phyloP scores from a whole-genome alignment of 768 basidiomycete genomes.

The Russula compacta region DNA sequence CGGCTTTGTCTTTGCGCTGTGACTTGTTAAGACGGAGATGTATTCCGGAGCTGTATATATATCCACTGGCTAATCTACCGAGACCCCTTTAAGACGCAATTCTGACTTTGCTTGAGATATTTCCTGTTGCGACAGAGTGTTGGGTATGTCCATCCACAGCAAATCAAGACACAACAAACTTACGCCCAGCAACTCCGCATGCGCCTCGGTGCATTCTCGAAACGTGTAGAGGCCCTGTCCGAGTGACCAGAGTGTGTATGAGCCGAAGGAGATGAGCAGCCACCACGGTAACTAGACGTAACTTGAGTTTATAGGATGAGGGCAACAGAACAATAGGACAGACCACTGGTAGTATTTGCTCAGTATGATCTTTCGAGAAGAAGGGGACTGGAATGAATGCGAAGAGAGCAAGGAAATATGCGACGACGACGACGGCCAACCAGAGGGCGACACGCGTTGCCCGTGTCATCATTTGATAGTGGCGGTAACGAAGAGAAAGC shows the following conservation, averaged over 20 bases:
- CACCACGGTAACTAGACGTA: slow-evolving; percentile 67
- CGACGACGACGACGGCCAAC: slow-evolving; percentile 32
- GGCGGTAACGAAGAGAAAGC: not conserved
- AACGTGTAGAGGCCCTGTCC: slow-evolving; percentile 69
- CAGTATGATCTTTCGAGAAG: slow-evolving; percentile 35
- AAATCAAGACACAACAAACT: slow-evolving; percentile 22
- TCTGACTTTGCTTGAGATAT: slow-evolving; percentile 20
- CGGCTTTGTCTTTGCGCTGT: not conserved
- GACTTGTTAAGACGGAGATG: not conserved
- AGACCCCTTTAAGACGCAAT: slow-evolving; percentile 17
- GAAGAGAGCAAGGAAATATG: slow-evolving; percentile 53
- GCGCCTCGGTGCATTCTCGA: slow-evolving; percentile 72
- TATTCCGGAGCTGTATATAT: slow-evolving; percentile 12
- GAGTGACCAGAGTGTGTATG: slow-evolving; percentile 69
- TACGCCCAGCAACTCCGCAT: slow-evolving; percentile 56
- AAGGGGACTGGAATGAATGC: slow-evolving; percentile 47
- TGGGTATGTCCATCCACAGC: not conserved
- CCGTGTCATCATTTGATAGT: slow-evolving; percentile 43
- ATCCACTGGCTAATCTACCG: slow-evolving; percentile 17
- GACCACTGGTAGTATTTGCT: slow-evolving; percentile 52
- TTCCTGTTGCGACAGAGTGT: slow-evolving; percentile 5
- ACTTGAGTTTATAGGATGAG: not conserved
- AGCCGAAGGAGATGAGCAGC: slow-evolving; percentile 70
- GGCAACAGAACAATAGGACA: slow-evolving; percentile 23
- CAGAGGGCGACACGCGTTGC: slow-evolving; percentile 45